Base-by-base conservation (phyloP, 768 basidiomycete species). In the Suillus paluster region DNA sequence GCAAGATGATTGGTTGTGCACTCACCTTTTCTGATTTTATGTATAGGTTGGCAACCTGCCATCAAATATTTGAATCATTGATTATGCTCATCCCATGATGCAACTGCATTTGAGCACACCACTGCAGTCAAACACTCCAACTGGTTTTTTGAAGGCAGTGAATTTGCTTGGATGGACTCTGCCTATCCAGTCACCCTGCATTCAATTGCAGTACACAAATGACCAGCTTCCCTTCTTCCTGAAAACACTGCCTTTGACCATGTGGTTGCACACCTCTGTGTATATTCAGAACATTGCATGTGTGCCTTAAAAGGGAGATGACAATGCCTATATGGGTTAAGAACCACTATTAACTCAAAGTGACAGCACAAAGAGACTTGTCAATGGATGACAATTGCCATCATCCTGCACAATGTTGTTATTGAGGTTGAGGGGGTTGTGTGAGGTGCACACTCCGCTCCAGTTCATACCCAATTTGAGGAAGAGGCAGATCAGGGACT, bases 241-340 rank as follows among this genome's bases (percentile, higher is more conserved):
- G 63, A 64, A 12, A 77, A 77, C 65, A 59, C 66, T 2, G 17
- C 66, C 12, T 79, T 76, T 60, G 70, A 78, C 34, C 33, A 48
- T 6, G 4, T 30, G 30, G 30, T 30, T 30, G 68, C 77, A 11
- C 67, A 64, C 39, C 48, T 78, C 36, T 66, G 71, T 25, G 73
- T 79, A 1, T 68, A 69, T 9, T 79, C 77, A 5, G 75, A 79
- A 60, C 77, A 79, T 60, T 75, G 73, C 55, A 77, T 79, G 68
- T 76, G 77, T 17, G 70, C 71, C 2, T 41, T 79, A 5, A 79
- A 79, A 58, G 70, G 72, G 5, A 64, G 77, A 21, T 79, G 71
- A 44, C 75, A 77, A 61, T 74, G 67, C 44, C 65, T 77, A 8
- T 68, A 66, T 5, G 70, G 68, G 5, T 68, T 79, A 10, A 68